A percentile compares a stretch with the other conserved stretches of the same genome.
phyloP scores from a whole-genome alignment of 179 eudicot species.

The Beta corolliflora region DNA sequence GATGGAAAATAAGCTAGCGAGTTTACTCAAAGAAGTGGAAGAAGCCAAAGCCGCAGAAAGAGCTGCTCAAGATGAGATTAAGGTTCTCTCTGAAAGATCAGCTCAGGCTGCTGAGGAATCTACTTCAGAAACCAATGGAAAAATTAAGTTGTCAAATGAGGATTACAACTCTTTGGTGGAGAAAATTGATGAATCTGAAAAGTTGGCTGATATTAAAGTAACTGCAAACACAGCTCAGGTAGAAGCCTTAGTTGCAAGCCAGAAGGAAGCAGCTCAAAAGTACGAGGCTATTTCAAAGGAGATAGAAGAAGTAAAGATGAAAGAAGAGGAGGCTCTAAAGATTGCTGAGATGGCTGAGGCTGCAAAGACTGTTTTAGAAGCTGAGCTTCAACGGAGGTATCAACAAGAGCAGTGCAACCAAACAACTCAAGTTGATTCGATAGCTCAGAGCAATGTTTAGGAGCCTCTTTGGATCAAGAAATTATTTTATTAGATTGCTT shows the following conservation, averaged over 20 bases:
- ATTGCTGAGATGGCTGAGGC: conserved; percentile 70
- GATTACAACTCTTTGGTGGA: conserved; percentile 53
- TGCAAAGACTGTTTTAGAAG: conserved; percentile 60
- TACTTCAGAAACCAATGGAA: conserved; percentile 29
- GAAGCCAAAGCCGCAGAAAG: conserved; percentile 60
- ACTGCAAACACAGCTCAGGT: conserved; percentile 63
- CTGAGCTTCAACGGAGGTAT: conserved; percentile 56
- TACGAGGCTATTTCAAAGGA: conserved; percentile 59
- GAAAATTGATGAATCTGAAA: conserved; percentile 46
- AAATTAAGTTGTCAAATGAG: conserved; percentile 50
- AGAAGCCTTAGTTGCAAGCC: conserved; percentile 59
- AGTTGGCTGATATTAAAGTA: conserved; percentile 53
- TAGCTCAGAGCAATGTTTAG: background rate
- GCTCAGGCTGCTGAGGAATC: conserved; percentile 25
- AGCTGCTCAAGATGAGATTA: conserved; percentile 51
- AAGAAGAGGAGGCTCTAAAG: conserved; percentile 71
- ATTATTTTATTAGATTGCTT: background rate
- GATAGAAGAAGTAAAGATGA: conserved; percentile 57
- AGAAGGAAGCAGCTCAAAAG: conserved; percentile 53
- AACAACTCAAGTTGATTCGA: conserved; percentile 9
- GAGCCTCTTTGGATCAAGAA: background rate
- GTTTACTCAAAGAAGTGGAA: conserved; percentile 53
- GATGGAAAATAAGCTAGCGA: conserved; percentile 45
- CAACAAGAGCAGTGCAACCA: conserved; percentile 29
- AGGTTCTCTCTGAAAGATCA: conserved; percentile 23